Evolutionary conservation across 1,284 basidiomycete genomes (phyloP), one percentile per base, ranked within the genome.

Genomic region (Grifola frondosa): DNA sequence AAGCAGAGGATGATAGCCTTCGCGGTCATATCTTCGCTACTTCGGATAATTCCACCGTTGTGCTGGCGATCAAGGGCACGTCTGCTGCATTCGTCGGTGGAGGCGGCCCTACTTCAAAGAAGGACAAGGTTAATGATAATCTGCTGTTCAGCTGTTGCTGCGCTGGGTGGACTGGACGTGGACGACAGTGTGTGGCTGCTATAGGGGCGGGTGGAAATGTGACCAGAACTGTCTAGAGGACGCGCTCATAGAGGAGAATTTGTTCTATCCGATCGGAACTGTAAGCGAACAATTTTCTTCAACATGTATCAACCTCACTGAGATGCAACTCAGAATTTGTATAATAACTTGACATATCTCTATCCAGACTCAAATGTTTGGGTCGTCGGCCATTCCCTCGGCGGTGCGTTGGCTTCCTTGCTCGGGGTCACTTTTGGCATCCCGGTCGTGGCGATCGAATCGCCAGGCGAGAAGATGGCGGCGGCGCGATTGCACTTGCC

Each of bases 81-180:
- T 91, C 91, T 9, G 81, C 91, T 0, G 81, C 80, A 5, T 51
- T 89, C 13, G 77, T 96, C 34, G 88, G 91, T 5, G 80, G 83
- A 5, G 88, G 88, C 0, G 92, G 91, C 0, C 85, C 91, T 12
- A 98, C 96, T 11, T 75, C 79, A 1, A 85, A 82, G 69, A 95
- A 95, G 57, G 95, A 98, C 72, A 97, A 91, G 68, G 64, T 88
- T 38, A 98, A 97, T 65, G 94, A 97, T 66, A 98, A 98, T 56
- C 64, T 99, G n/a, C 70, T 98, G 42, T 99, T 98, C 68, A 88
- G 93, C 41, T 99, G 96, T 67, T 99, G 96, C 68, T 99, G 96
- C 65, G 97, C 97, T 0, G 83, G 15, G 81, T 99, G 19, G 91
- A 91, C 61, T 97, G 92, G 82, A 85, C 90, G 5, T 99, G 96